Conservation (phyloP, 768 basidiomycete species). For the Tricholomella constricta region DNA sequence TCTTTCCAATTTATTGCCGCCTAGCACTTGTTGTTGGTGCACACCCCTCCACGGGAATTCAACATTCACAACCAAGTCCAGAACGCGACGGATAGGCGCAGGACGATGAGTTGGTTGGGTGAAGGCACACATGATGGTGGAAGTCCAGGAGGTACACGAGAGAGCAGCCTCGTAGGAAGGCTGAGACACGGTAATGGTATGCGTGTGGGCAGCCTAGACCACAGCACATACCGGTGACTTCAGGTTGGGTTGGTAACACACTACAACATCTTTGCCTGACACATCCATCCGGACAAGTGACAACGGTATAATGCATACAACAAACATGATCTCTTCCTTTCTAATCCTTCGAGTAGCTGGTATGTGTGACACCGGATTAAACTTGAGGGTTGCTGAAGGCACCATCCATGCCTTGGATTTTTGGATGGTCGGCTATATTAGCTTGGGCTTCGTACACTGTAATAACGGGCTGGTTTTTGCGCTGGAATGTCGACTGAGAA, state of each 20-base stretch:
- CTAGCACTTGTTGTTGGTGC: slow-evolving; percentile 66
- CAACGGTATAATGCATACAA: slow-evolving; percentile 6
- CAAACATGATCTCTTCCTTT: not conserved
- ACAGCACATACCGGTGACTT: slow-evolving; percentile 16
- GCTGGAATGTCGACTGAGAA: slow-evolving; percentile 40
- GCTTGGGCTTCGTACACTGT: slow-evolving; percentile 89
- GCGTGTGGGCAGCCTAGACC: slow-evolving; percentile 26
- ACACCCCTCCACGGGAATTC: slow-evolving; percentile 61
- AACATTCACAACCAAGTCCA: slow-evolving; percentile 33
- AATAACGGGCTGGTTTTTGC: slow-evolving; percentile 75
- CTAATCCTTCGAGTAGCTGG: not conserved
- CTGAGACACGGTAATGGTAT: slow-evolving; percentile 19
- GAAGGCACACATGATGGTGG: slow-evolving; percentile 1
- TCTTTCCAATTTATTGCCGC: slow-evolving; percentile 3
- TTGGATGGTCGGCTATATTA: slow-evolving; percentile 85
- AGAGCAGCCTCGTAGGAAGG: slow-evolving; percentile 24
- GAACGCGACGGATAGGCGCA: slow-evolving; percentile 35
- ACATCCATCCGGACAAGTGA: not conserved
- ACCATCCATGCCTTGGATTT: slow-evolving; percentile 79
- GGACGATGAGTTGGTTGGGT: slow-evolving; percentile 42
- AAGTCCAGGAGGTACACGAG: slow-evolving; percentile 20
- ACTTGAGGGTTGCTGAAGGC: slow-evolving; percentile 49
- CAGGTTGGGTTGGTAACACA: not conserved
- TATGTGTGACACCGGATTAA: too few species aligned
- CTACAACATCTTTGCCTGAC: slow-evolving; percentile 3